Conservation (phyloP, 805 yeast genomes). For the Myxozyma neotropica region DNA sequence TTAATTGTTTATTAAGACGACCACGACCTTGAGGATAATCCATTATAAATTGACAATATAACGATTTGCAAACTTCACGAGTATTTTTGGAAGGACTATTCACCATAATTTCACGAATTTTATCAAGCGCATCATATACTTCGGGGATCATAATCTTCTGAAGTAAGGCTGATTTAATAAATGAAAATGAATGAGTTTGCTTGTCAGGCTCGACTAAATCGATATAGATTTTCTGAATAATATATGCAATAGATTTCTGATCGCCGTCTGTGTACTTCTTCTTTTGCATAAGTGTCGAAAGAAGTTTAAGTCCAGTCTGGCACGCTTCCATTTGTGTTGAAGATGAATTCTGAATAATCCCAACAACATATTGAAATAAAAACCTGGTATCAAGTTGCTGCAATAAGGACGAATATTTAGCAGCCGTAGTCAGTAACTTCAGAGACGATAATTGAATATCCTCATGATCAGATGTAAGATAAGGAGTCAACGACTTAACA, state of each 20-base stretch:
- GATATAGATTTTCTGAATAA: conserved; percentile 72
- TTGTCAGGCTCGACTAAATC: conserved; percentile 87
- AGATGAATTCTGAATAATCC: conserved; percentile 72
- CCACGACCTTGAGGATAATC: conserved; percentile 94
- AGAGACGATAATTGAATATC: conserved; percentile 71
- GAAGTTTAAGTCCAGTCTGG: conserved; percentile 74
- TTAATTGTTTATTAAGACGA: conserved; percentile 77
- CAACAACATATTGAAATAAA: conserved; percentile 43
- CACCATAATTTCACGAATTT: conserved; percentile 79
- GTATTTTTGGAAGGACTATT: conserved; percentile 83
- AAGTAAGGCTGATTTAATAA: conserved; percentile 74
- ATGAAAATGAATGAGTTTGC: conserved; percentile 86
- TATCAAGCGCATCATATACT: conserved; percentile 84
- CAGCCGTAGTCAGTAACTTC: conserved; percentile 27
- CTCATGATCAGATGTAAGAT: conserved; percentile 69
- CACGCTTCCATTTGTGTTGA: conserved; percentile 75
- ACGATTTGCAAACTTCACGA: conserved; percentile 79
- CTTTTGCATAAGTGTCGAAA: conserved; percentile 72
- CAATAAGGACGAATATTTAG: conserved; percentile 56
- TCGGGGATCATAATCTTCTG: conserved; percentile 81
- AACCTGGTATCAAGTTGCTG: conserved; percentile 44
- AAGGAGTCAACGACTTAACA: conserved; percentile 66
- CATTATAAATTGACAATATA: conserved; percentile 82
- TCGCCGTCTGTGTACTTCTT: conserved; percentile 66
- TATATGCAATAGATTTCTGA: conserved; percentile 70